Percentiles rank a stretch among this genome's conserved stretches.
phyloP scores from a whole-genome alignment of 768 basidiomycete species.

The Mycena rebaudengoi region DNA sequence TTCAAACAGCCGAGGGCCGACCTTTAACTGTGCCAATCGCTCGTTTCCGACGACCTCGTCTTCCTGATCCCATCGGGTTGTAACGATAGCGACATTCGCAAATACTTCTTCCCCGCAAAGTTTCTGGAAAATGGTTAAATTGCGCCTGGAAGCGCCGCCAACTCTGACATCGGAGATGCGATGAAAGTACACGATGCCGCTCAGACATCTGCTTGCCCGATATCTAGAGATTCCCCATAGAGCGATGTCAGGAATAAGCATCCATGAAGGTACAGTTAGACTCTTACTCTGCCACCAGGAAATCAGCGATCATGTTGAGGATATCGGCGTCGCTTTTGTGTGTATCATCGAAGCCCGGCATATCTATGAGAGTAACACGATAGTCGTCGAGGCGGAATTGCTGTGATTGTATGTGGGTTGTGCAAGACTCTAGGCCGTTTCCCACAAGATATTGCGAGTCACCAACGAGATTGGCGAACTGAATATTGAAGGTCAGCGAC shows the following conservation, averaged over 20 bases:
- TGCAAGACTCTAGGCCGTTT: constrained; percentile 46
- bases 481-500: not conserved
- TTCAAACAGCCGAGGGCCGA: constrained; percentile 55
- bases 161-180: constrained; percentile 50
- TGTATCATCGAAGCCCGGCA: constrained; percentile 35
- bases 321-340: constrained; percentile 30
- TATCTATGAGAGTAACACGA: constrained; percentile 29
- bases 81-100: constrained; percentile 55
- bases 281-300: constrained; percentile 1
- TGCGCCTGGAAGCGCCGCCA: constrained; percentile 51
- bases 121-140: constrained; percentile 55
- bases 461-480: constrained; percentile 48
- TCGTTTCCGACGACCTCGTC: constrained; percentile 38
- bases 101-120: constrained; percentile 56
- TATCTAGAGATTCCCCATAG: constrained; percentile 29
- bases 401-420: constrained; percentile 36
- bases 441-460: constrained; percentile 42
- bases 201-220: constrained; percentile 34
- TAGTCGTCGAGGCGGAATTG: constrained; percentile 3
- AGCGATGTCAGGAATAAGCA: not conserved
- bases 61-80: constrained; percentile 57
- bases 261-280: not conserved
- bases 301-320: constrained; percentile 26
- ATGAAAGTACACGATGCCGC: constrained; percentile 55
- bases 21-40: constrained; percentile 40